Conservation (phyloP, 768 basidiomycete genomes). For the Lyophyllum decastes region DNA sequence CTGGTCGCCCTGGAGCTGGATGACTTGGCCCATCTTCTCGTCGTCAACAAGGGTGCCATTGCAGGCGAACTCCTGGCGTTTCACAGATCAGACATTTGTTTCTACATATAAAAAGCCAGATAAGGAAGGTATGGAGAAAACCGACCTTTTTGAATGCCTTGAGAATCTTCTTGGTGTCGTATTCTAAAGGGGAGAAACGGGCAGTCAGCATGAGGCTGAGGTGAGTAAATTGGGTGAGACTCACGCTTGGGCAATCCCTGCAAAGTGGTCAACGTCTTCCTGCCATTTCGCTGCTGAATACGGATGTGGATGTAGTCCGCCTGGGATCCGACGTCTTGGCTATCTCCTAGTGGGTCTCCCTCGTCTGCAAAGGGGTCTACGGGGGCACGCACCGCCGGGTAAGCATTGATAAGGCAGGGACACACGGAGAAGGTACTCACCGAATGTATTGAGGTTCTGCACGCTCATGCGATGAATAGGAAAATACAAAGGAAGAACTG, state of each 20-base stretch:
- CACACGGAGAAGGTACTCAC: conserved; percentile 39
- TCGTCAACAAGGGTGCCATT: conserved; percentile 97
- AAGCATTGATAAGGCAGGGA: conserved; percentile 21
- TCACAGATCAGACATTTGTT: neutral
- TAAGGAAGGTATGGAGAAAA: neutral
- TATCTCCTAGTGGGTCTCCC: conserved; percentile 77
- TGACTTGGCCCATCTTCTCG: conserved; percentile 94
- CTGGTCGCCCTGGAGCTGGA: conserved; percentile 99
- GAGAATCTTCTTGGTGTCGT: conserved; percentile 96
- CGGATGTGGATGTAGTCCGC: conserved; percentile 91
- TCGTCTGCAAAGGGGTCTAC: conserved; percentile 96
- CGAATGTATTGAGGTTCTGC: conserved; percentile 86
- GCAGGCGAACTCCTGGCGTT: conserved; percentile 88
- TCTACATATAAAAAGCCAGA: neutral
- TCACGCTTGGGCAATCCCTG: conserved; percentile 91
- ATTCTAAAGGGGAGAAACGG: conserved; percentile 53
- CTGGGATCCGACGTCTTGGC: conserved; percentile 77
- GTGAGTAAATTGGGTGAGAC: conserved; percentile 23
- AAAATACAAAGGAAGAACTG: conserved; percentile 43
- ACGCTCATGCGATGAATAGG: conserved; percentile 85
- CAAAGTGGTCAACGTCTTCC: conserved; percentile 97
- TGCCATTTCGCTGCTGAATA: conserved; percentile 98
- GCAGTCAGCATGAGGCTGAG: conserved; percentile 11
- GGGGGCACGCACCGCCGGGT: neutral
- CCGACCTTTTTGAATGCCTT: conserved; percentile 98